A percentile compares a stretch with the other conserved stretches of the same genome.
phyloP scores from a whole-genome alignment of 2,329 filamentous ascomycete species.

The Trichoderma sp. region DNA sequence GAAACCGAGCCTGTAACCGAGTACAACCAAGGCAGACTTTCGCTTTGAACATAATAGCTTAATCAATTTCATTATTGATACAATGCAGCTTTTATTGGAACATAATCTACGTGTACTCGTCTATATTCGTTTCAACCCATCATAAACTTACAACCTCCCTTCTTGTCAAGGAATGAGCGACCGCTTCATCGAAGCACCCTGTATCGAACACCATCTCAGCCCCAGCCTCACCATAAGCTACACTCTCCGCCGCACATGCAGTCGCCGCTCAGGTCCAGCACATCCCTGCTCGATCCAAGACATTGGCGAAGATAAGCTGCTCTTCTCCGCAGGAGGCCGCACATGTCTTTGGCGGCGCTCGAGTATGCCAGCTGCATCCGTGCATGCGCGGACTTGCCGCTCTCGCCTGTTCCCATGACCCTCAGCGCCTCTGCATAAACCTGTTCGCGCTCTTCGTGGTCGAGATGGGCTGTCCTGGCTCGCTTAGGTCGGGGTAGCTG shows the following conservation, averaged over 20 bases:
- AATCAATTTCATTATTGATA: background rate
- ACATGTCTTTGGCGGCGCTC: slow-evolving; percentile 6
- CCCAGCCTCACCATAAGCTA: background rate
- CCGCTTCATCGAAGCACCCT: background rate
- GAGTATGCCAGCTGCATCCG: slow-evolving; percentile 18
- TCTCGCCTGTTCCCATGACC: slow-evolving; percentile 12
- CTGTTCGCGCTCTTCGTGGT: slow-evolving; percentile 8
- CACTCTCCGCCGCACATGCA: slow-evolving; percentile 15
- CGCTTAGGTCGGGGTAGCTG: background rate
- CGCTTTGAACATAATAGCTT: background rate
- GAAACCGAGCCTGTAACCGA: background rate
- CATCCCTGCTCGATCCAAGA: background rate
- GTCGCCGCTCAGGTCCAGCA: slow-evolving; percentile 14
- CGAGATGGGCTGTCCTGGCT: slow-evolving; percentile 2
- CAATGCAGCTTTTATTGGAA: background rate
- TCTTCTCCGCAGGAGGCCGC: slow-evolving; percentile 15
- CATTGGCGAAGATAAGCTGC: slow-evolving; percentile 1
- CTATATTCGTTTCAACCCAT: background rate
- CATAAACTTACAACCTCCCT: background rate
- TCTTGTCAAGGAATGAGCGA: background rate
- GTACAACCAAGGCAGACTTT: no score
- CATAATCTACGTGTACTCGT: background rate
- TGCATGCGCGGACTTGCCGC: background rate
- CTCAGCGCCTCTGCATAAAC: background rate
- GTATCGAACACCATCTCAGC: background rate